Evolutionary conservation across 805 yeast genomes (phyloP).

Genomic region (Myxozyma nipponensis): DNA sequence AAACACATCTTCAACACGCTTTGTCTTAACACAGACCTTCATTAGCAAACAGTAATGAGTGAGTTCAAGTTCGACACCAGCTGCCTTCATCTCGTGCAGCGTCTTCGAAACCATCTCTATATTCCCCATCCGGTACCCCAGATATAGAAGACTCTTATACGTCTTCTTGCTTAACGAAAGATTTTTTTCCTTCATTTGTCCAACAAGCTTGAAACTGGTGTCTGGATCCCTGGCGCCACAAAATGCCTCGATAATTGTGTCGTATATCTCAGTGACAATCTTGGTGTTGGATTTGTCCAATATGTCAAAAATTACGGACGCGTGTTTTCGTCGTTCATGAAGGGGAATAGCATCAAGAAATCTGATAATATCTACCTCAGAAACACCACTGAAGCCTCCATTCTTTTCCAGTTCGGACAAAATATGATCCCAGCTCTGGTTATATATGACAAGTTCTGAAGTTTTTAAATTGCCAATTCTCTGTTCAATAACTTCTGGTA

Average conservation of each 20-base stretch:
- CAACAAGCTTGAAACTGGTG: conserved; percentile 28
- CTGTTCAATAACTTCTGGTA: conserved; percentile 24
- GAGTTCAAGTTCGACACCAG: conserved; percentile 32
- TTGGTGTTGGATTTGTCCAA: conserved; percentile 14
- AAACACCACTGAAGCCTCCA: conserved; percentile 29
- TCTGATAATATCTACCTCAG: conserved; percentile 29
- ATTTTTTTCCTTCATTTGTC: conserved; percentile 23
- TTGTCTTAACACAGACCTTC: conserved; percentile 27
- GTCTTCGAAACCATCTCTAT: conserved; percentile 15
- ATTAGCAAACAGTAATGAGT: conserved; percentile 16
- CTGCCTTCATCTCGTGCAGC: conserved; percentile 26
- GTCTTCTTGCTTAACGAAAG: not conserved
- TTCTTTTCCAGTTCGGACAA: conserved; percentile 17
- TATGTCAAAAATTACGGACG: conserved; percentile 29
- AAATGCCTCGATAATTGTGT: conserved; percentile 36
- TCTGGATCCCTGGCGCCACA: conserved; percentile 32
- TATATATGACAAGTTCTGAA: conserved; percentile 12
- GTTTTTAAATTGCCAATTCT: conserved; percentile 22
- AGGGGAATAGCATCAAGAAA: conserved; percentile 33
- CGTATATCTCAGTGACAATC: conserved; percentile 12
- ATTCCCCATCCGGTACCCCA: conserved; percentile 30
- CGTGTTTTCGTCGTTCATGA: conserved; percentile 25
- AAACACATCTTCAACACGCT: conserved; percentile 56
- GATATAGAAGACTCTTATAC: not conserved
- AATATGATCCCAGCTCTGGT: conserved; percentile 29